phyloP scores from a whole-genome alignment of 768 basidiomycete genomes.

The Galerina marginata region DNA sequence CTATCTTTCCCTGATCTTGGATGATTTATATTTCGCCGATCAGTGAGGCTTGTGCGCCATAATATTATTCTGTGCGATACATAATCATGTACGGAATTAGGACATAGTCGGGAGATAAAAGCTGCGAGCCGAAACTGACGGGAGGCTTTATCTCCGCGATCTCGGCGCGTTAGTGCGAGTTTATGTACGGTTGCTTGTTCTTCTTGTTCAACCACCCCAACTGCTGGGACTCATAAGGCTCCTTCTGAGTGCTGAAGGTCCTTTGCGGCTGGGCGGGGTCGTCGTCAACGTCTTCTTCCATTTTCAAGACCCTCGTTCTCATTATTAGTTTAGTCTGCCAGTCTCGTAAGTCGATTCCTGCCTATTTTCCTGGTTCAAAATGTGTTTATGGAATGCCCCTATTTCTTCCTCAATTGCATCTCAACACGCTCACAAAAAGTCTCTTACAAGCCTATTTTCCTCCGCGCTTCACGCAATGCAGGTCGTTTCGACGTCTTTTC shows the following conservation, averaged over 20 bases:
- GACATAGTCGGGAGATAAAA: constrained; percentile 3
- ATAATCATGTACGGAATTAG: background rate
- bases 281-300: constrained; percentile 1
- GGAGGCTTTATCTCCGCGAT: constrained; percentile 16
- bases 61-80: no score
- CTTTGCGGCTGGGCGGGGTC: constrained; percentile 4
- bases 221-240: constrained; percentile 1
- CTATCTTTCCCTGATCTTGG: no score
- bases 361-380: background rate
- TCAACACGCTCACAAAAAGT: constrained; percentile 2
- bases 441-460: constrained; percentile 3
- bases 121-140: constrained; percentile 12
- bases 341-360: constrained; percentile 15
- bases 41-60: no score
- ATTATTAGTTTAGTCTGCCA: constrained; percentile 18
- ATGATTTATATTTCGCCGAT: no score
- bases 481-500: constrained; percentile 19
- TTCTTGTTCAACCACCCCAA: background rate
- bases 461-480: constrained; percentile 27
- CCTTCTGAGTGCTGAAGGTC: background rate
- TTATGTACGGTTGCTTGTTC: constrained; percentile 2
- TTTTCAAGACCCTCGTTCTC: background rate
- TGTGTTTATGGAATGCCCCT: constrained; percentile 12
- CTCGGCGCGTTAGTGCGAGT: constrained; percentile 10
- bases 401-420: background rate